Evolutionary conservation across 352 stramenopile species (phyloP).

Genomic region (Globisporangium abappressorium): DNA sequence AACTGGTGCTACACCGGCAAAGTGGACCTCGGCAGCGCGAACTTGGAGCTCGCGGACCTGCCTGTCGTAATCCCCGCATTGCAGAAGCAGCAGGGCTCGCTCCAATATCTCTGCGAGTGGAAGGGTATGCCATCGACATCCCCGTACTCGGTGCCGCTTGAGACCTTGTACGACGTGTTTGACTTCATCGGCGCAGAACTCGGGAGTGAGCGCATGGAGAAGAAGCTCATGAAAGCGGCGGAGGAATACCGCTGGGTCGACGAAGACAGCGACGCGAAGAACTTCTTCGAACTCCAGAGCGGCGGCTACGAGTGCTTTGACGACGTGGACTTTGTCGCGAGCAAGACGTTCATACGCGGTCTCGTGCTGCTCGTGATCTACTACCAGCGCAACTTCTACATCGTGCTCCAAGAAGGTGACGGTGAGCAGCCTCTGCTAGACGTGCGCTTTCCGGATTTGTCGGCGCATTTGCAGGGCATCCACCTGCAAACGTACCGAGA

Average conservation of each 20-base stretch:
- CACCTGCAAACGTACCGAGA: slow-evolving; percentile 82
- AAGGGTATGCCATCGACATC: slow-evolving; percentile 70
- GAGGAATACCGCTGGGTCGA: slow-evolving; percentile 91
- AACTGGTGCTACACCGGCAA: slow-evolving; percentile 95
- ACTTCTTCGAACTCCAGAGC: slow-evolving; percentile 94
- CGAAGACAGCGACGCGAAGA: slow-evolving; percentile 59
- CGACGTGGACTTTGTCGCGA: slow-evolving; percentile 80
- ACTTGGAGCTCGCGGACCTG: slow-evolving; percentile 86
- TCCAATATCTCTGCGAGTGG: slow-evolving; percentile 92
- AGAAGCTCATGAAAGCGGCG: slow-evolving; percentile 84
- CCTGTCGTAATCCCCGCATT: slow-evolving; percentile 89
- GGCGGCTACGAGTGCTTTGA: slow-evolving; percentile 86
- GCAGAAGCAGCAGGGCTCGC: slow-evolving; percentile 91
- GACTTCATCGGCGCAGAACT: slow-evolving; percentile 86
- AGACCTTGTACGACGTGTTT: slow-evolving; percentile 81
- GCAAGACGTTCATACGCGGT: slow-evolving; percentile 84
- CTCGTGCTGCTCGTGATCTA: slow-evolving; percentile 84
- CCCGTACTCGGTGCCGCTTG: slow-evolving; percentile 64
- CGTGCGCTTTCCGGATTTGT: slow-evolving; percentile 93
- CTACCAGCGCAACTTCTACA: slow-evolving; percentile 89
- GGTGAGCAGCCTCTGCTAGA: slow-evolving; percentile 93
- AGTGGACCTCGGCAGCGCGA: slow-evolving; percentile 79
- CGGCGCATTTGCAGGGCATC: slow-evolving; percentile 83
- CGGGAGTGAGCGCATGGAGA: slow-evolving; percentile 70
- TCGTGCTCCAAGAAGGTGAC: slow-evolving; percentile 86